phyloP scores from a whole-genome alignment of 176 grass and related monocot species.

The Olyra latifolia region DNA sequence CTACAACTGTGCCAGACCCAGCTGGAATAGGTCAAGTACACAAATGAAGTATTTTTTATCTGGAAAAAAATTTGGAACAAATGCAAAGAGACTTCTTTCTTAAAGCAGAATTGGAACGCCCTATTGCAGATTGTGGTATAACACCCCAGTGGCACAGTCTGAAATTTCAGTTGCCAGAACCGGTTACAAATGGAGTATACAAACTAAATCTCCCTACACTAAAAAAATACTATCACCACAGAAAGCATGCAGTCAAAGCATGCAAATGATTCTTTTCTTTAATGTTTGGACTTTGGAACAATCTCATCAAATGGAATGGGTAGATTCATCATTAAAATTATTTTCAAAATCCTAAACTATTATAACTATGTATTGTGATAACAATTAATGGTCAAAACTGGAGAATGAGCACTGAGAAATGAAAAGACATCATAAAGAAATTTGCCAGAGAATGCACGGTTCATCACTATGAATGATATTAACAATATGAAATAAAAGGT shows the following conservation, averaged over 20 bases:
- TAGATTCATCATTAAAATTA: background rate
- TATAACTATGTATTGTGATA: background rate
- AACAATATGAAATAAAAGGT: background rate
- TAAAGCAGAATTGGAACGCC: background rate
- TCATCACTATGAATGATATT: slow-evolving; percentile 5
- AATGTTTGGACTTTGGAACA: background rate
- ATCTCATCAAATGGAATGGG: background rate
- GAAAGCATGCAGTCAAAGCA: background rate
- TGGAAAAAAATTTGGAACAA: background rate
- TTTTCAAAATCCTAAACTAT: background rate
- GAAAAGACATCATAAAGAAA: background rate
- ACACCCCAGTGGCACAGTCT: background rate
- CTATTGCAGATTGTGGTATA: background rate
- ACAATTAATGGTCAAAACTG: background rate
- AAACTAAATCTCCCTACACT: background rate
- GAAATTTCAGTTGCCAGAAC: background rate
- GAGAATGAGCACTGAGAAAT: background rate
- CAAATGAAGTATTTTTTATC: background rate
- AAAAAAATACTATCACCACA: background rate
- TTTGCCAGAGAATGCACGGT: background rate
- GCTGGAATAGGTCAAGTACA: background rate
- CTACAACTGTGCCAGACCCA: background rate
- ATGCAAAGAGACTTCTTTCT: background rate
- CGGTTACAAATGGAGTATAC: background rate
- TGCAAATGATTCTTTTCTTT: background rate